Conservation (phyloP, 2,329 filamentous ascomycete genomes). For the Tolypocladium tundrense region DNA sequence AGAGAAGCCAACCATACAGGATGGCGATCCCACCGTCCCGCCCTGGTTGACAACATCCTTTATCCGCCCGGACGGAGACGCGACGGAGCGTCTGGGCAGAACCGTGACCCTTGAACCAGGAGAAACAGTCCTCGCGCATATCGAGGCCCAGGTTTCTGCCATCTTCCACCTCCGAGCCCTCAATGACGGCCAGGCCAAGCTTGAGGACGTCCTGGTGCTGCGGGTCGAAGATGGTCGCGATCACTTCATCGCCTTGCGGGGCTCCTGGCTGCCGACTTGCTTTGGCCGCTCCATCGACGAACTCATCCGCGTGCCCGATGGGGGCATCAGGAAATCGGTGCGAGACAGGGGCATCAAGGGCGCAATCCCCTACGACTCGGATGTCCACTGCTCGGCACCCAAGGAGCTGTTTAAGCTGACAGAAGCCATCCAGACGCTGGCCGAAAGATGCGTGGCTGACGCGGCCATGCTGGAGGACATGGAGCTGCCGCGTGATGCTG, state of each 20-base stretch:
- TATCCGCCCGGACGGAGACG: slow-evolving; percentile 28
- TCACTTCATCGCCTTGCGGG: slow-evolving; percentile 79
- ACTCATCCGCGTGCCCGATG: slow-evolving; percentile 73
- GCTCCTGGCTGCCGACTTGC: slow-evolving; percentile 68
- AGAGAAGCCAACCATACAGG: slow-evolving; percentile 49
- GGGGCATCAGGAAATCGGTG: slow-evolving; percentile 55
- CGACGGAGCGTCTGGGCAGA: slow-evolving; percentile 21
- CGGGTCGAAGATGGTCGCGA: slow-evolving; percentile 77
- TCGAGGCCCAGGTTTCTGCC: slow-evolving; percentile 58
- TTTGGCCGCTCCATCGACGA: slow-evolving; percentile 84
- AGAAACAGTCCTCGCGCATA: slow-evolving; percentile 61
- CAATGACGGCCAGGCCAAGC: slow-evolving; percentile 52
- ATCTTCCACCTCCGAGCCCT: slow-evolving; percentile 55
- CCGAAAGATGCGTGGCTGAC: slow-evolving; percentile 48
- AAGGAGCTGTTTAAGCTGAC: slow-evolving; percentile 85
- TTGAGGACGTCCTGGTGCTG: slow-evolving; percentile 85
- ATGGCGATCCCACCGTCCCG: slow-evolving; percentile 30
- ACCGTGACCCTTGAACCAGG: slow-evolving; percentile 70
- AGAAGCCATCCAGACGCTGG: slow-evolving; percentile 56
- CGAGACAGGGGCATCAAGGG: slow-evolving; percentile 27
- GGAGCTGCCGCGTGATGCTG: slow-evolving; percentile 39
- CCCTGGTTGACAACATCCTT: slow-evolving; percentile 66
- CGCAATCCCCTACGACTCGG: slow-evolving; percentile 43
- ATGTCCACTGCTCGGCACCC: slow-evolving; percentile 68
- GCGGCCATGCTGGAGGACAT: slow-evolving; percentile 50